phyloP scores from a whole-genome alignment of 805 yeast species.

The Schwanniomyces occidentalis region DNA sequence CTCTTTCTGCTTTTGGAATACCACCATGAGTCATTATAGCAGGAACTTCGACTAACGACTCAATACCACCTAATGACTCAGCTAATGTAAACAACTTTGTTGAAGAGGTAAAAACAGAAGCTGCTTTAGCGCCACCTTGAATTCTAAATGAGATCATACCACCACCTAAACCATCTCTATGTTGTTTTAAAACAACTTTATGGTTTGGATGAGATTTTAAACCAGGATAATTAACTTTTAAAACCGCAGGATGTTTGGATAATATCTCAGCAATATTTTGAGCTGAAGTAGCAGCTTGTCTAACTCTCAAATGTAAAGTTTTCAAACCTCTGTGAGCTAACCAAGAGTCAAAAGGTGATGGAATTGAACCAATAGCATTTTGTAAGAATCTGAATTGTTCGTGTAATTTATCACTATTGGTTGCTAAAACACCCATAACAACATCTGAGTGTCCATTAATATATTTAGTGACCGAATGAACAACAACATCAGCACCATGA shows the following conservation, averaged over 20 bases:
- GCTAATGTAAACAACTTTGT: constrained; percentile 83
- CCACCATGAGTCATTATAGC: constrained; percentile 94
- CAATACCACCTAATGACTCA: constrained; percentile 89
- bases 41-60: constrained; percentile 82
- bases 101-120: constrained; percentile 67
- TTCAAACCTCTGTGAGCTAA: constrained; percentile 89
- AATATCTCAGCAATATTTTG: constrained; percentile 68
- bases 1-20: constrained; percentile 76
- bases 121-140: constrained; percentile 77
- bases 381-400: constrained; percentile 74
- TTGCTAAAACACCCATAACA: constrained; percentile 80
- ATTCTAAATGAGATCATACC: constrained; percentile 90
- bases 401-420: constrained; percentile 60
- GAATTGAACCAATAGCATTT: constrained; percentile 86
- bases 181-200: constrained; percentile 68
- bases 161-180: constrained; percentile 83
- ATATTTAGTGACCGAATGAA: constrained; percentile 88
- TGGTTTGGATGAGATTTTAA: constrained; percentile 63
- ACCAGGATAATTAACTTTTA: constrained; percentile 82
- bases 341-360: constrained; percentile 91
- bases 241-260: constrained; percentile 49
- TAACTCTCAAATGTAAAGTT: constrained; percentile 78
- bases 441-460: constrained; percentile 93
- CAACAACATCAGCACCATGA: constrained; percentile 84
- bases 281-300: constrained; percentile 68